These are phyloP conservation scores for Tolypocladium paradoxum DNA, from an alignment of 2,329 filamentous ascomycete species.

Conservation along the genomic window DNA sequence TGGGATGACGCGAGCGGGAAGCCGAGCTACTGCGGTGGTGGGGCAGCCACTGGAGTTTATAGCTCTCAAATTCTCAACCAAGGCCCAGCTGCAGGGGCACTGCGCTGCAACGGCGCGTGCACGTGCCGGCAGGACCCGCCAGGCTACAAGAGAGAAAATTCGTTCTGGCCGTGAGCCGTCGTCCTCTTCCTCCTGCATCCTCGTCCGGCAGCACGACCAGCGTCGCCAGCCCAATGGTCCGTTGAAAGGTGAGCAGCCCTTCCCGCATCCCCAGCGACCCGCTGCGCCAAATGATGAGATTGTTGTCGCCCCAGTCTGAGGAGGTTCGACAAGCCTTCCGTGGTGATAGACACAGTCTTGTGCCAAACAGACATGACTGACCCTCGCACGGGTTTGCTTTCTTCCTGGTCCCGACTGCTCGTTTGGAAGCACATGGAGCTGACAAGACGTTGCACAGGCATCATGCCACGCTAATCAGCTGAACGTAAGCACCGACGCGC, in stretches of 20 bases:
- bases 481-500: slow-evolving; percentile 6
- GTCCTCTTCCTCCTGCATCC: background rate
- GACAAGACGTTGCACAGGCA: background rate
- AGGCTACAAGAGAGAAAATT: background rate
- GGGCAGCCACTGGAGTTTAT: slow-evolving; percentile 1
- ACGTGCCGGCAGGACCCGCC: background rate
- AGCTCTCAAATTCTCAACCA: too few relatives aligned
- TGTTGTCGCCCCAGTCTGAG: slow-evolving; percentile 40
- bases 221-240: background rate
- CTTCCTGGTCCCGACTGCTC: background rate
- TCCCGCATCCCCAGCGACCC: background rate
- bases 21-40: background rate
- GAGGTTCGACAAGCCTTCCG: slow-evolving; percentile 34
- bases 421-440: background rate
- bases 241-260: background rate
- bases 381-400: slow-evolving; percentile 2
- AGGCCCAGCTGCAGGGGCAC: background rate
- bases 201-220: background rate
- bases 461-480: background rate
- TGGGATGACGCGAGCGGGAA: background rate
- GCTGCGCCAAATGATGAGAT: slow-evolving; percentile 23
- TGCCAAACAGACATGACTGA: slow-evolving; percentile 47
- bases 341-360: slow-evolving; percentile 43
- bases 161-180: background rate
- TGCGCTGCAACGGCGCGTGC: background rate